Evolutionary conservation across 176 grass and related monocot genomes (phyloP).

Genomic region (Zea mays): DNA sequence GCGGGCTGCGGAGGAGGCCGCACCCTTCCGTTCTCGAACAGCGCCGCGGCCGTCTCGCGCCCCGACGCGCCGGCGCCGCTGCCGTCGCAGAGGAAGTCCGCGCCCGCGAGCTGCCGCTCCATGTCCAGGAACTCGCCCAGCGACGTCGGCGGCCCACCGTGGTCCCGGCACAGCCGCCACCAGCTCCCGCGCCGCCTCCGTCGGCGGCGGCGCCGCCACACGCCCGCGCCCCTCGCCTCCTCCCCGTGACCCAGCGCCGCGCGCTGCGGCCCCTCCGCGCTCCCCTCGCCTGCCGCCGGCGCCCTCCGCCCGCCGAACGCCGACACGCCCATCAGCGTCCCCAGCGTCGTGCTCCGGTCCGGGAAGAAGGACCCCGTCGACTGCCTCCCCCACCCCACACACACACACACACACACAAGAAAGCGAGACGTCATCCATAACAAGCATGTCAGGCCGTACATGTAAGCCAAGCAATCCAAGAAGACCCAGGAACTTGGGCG

Average conservation of each 20-base stretch:
- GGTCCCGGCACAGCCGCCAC: conserved; percentile 74
- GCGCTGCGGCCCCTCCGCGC: neutral
- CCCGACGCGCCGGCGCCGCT: neutral
- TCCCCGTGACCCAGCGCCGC: neutral
- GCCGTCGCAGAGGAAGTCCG: conserved; percentile 49
- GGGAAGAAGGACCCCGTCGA: conserved; percentile 97
- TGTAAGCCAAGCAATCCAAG: neutral
- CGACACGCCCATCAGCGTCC: conserved; percentile 94
- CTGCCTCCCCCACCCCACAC: conserved; percentile 2
- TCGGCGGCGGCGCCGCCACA: conserved; percentile 12
- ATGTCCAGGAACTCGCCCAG: conserved; percentile 83
- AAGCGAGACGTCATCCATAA: conserved; percentile 2
- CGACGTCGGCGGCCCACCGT: conserved; percentile 46
- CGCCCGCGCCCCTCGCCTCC: neutral
- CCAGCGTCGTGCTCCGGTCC: conserved; percentile 90
- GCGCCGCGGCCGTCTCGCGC: conserved; percentile 17
- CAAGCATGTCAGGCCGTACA: neutral
- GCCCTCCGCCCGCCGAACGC: conserved; percentile 38
- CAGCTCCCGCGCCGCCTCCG: conserved; percentile 42
- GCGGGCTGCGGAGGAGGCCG: conserved; percentile 40
- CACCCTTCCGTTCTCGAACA: conserved; percentile 74
- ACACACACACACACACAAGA: neutral
- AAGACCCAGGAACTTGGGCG: neutral
- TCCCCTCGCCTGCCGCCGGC: neutral
- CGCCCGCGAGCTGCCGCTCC: conserved; percentile 63